Evolutionary conservation across 2,329 filamentous ascomycete species (phyloP), one percentile per base, ranked within the genome.

Genomic region (Trichoderma semiorbis): DNA sequence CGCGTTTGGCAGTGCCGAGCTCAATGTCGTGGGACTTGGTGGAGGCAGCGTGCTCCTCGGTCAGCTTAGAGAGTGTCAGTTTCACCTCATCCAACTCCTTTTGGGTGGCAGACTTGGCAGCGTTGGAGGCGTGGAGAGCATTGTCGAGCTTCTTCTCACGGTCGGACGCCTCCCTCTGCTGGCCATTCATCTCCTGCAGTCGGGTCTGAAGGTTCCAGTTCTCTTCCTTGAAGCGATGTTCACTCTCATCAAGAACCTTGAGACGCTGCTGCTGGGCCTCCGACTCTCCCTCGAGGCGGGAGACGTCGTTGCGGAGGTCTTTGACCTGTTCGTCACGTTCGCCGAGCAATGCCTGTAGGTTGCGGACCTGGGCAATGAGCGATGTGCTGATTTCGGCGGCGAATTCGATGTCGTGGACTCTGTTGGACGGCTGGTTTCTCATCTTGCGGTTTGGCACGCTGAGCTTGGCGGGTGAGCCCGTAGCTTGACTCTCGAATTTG

Each of bases 351-450:
- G 91, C 88, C 81, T 99, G 96, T 69, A 99, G 83, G 79, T 96
- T 94, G 74, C 96, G 92, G 65, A 99, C 93, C 83, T 98, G 96
- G n/a, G 92, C 91, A 66, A 99, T 91, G 66, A 99, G 86, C 2
- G 94, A 97, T 7, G 94, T 97, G 78, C 94, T 98, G 77, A 99
- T 98, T 79, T 99, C 95, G 65, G 96, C 95, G n/a, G 95, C 96
- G 78, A 99, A 97, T 77, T 98, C 94, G 78, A 99, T 97, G 78
- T 99, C 96, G 79, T 98, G 94, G 14, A 97, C 91, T 66, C 95
- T 91, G 79, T 91, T 96, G 11, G 92, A 89, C 2, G 93, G 93
- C 79, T 98, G 95, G 76, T 98, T 98, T 70, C 96, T 89, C 79
- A 96, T 89, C 80, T 95, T 96, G 75, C 95, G 90, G 76, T 93